phyloP scores from a whole-genome alignment of 306 rosid species.

The Prunus mongolica region DNA sequence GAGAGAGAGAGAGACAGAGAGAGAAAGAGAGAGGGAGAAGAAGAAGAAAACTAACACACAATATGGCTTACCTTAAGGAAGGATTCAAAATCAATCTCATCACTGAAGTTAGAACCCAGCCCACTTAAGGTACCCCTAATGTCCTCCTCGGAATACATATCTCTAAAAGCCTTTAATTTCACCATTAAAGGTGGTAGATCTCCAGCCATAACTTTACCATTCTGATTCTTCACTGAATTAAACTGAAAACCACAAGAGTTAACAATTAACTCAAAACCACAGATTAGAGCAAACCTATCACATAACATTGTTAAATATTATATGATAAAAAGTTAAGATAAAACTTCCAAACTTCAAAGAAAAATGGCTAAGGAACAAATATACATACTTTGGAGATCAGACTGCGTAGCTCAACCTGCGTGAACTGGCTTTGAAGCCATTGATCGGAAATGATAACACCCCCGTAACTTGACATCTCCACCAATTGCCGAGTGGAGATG shows the following conservation, averaged over 20 bases:
- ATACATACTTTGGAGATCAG: conserved; percentile 71
- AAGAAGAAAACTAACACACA: neutral
- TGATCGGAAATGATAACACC: conserved; percentile 89
- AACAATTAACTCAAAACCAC: neutral
- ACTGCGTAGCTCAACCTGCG: conserved; percentile 92
- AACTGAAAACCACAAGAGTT: conserved; percentile 45
- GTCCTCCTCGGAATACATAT: conserved; percentile 60
- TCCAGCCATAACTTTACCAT: conserved; percentile 58
- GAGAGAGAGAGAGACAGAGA: neutral
- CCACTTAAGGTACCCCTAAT: conserved; percentile 58
- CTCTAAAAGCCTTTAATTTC: conserved; percentile 62
- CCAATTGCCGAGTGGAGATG: conserved; percentile 19
- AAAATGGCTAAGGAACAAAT: neutral
- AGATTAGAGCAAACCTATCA: conserved; percentile 9
- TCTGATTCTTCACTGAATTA: conserved; percentile 55
- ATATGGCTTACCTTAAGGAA: conserved; percentile 66
- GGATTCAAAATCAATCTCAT: conserved; percentile 79
- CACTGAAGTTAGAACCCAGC: conserved; percentile 46
- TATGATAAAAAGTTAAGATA: neutral
- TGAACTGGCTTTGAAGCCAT: conserved; percentile 89
- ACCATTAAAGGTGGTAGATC: conserved; percentile 69
- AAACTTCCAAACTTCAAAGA: neutral
- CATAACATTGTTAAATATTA: neutral
- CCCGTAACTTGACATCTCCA: conserved; percentile 68
- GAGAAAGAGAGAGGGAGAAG: neutral